These are phyloP conservation scores for Sistotremastrum niveocremeum DNA, from an alignment of 768 basidiomycete genomes.

Conservation along the genomic window DNA sequence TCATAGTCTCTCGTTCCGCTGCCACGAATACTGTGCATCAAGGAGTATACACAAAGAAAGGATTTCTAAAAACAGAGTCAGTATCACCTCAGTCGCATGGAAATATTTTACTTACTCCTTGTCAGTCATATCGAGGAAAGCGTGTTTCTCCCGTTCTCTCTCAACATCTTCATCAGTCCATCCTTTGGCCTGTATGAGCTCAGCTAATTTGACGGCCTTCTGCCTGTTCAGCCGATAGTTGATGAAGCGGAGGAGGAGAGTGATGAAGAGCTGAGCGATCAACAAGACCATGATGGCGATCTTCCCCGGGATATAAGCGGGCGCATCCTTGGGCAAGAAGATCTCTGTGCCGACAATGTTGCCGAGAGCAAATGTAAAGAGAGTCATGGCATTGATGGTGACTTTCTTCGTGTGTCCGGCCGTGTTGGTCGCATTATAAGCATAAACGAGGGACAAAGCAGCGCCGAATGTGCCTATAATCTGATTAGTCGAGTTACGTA, in stretches of 20 bases:
- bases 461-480: constrained; percentile 45
- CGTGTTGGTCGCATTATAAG: constrained; percentile 52
- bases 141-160: constrained; percentile 43
- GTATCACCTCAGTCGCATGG: background rate
- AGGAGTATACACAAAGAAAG: constrained; percentile 7
- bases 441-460: constrained; percentile 44
- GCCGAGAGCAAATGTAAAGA: constrained; percentile 39
- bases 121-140: constrained; percentile 52
- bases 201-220: constrained; percentile 28
- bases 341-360: constrained; percentile 54
- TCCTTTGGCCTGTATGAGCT: constrained; percentile 30
- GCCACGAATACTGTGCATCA: background rate
- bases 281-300: constrained; percentile 50
- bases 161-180: constrained; percentile 49
- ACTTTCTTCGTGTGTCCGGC: constrained; percentile 55
- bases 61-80: background rate
- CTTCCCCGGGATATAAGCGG: constrained; percentile 53
- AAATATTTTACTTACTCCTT: constrained; percentile 32
- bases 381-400: constrained; percentile 48
- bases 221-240: constrained; percentile 40
- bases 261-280: constrained; percentile 35
- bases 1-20: no score
- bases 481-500: constrained; percentile 27
- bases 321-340: constrained; percentile 48
- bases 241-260: constrained; percentile 36